Evolutionary conservation across 495 filamentous ascomycete genomes (phyloP).

Genomic region (Melanomma pulvis-pyrius): DNA sequence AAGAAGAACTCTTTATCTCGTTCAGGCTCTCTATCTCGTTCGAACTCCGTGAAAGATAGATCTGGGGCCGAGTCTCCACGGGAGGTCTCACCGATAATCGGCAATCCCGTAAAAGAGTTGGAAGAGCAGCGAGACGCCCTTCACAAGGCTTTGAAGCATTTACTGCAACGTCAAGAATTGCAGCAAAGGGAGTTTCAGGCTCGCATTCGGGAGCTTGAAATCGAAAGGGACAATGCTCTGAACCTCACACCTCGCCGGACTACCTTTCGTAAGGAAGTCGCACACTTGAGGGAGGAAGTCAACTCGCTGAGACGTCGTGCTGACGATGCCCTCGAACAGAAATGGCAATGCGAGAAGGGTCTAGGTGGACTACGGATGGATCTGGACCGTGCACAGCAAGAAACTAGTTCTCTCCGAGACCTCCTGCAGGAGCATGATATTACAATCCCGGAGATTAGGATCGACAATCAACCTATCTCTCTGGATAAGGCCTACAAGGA

Average conservation of each 20-base stretch:
- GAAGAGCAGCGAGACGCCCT: constrained; percentile 92
- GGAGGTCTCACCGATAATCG: constrained; percentile 62
- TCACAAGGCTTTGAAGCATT: constrained; percentile 77
- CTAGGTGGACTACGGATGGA: constrained; percentile 94
- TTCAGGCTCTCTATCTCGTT: constrained; percentile 49
- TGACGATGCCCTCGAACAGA: constrained; percentile 93
- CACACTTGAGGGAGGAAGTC: constrained; percentile 78
- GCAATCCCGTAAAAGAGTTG: constrained; percentile 86
- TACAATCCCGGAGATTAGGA: constrained; percentile 55
- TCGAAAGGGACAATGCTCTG: constrained; percentile 75
- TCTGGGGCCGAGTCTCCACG: constrained; percentile 37
- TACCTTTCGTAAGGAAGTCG: constrained; percentile 82
- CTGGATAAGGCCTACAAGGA: constrained; percentile 78
- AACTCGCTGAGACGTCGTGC: constrained; percentile 81
- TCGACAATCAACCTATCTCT: constrained; percentile 59
- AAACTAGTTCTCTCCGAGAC: constrained; percentile 76
- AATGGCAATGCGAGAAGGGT: constrained; percentile 95
- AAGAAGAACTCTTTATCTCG: background rate
- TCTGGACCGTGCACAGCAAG: constrained; percentile 90
- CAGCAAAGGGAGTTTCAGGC: constrained; percentile 81
- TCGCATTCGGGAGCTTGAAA: constrained; percentile 71
- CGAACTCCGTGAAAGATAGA: constrained; percentile 65
- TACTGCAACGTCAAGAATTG: constrained; percentile 84
- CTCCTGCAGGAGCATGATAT: constrained; percentile 89
- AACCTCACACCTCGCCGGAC: constrained; percentile 68